Evolutionary conservation across 2,329 filamentous ascomycete genomes (phyloP).

Genomic region (Fusarium longipes): DNA sequence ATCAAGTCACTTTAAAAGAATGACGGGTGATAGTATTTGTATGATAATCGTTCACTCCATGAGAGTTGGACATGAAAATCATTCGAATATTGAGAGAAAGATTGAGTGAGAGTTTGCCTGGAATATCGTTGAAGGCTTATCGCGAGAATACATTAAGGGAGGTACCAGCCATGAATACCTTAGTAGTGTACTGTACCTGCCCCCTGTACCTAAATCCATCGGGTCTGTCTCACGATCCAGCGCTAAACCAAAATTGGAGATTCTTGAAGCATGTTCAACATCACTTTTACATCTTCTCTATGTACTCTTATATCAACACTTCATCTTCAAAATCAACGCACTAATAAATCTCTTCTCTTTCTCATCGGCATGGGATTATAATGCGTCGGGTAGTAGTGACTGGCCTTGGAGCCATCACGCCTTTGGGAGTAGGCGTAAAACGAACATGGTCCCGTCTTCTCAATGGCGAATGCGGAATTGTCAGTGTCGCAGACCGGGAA

Average conservation of each 20-base stretch:
- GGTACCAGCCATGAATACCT: neutral
- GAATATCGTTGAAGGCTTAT: conserved; percentile 25
- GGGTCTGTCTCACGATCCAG: neutral
- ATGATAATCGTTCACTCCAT: neutral
- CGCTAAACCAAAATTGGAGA: conserved; percentile 40
- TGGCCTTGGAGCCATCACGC: conserved; percentile 83
- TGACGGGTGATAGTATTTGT: neutral
- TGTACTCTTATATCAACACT: neutral
- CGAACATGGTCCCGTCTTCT: conserved; percentile 85
- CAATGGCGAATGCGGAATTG: conserved; percentile 82
- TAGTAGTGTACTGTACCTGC: neutral
- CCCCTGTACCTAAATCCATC: conserved; percentile 4
- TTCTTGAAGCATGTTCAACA: conserved; percentile 2
- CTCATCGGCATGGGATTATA: conserved; percentile 55
- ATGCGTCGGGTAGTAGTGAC: conserved; percentile 85
- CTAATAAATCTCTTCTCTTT: neutral
- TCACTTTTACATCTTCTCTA: conserved; percentile 4
- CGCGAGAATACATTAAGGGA: conserved; percentile 11
- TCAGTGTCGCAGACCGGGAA: conserved; percentile 73
- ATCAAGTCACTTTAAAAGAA: neutral
- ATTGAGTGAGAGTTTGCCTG: neutral
- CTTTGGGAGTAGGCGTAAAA: conserved; percentile 81
- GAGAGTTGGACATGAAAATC: neutral
- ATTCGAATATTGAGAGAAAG: neutral
- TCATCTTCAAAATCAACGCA: neutral